Evolutionary conservation across 257 asterid species (phyloP).

Genomic region (Penstemon barbatus): DNA sequence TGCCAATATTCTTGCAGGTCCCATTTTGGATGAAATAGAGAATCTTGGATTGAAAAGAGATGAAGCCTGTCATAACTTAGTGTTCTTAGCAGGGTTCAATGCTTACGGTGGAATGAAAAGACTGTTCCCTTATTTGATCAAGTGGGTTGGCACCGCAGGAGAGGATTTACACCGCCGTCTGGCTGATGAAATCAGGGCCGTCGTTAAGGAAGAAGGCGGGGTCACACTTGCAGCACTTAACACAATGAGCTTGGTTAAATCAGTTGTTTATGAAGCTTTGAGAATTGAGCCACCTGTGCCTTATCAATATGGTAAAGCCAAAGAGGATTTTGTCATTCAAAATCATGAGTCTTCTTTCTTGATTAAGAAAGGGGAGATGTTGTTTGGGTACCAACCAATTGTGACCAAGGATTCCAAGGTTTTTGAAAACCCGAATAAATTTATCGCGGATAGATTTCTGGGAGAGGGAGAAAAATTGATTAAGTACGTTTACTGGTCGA

Average conservation of each 20-base stretch:
- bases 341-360: conserved; percentile 57
- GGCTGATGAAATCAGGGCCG: conserved; percentile 50
- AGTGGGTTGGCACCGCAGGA: conserved; percentile 70
- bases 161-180: conserved; percentile 55
- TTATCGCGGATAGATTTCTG: conserved; percentile 56
- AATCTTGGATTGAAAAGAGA: conserved; percentile 55
- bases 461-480: conserved; percentile 59
- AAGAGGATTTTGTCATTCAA: conserved; percentile 44
- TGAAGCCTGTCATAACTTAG: conserved; percentile 76
- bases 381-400: conserved; percentile 73
- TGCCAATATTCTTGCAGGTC: conserved; percentile 20
- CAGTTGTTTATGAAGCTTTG: conserved; percentile 65
- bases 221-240: conserved; percentile 39
- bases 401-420: conserved; percentile 65
- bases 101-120: conserved; percentile 88
- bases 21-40: conserved; percentile 54
- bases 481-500: conserved; percentile 71
- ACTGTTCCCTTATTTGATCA: conserved; percentile 53
- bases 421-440: conserved; percentile 47
- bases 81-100: conserved; percentile 78
- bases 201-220: conserved; percentile 49
- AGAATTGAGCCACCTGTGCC: conserved; percentile 76
- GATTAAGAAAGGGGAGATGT: conserved; percentile 72
- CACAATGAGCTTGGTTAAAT: conserved; percentile 54
- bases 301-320: conserved; percentile 67